These are phyloP conservation scores for Trichoderma gracile DNA, from an alignment of 2,329 filamentous ascomycete genomes.

Conservation along the genomic window DNA sequence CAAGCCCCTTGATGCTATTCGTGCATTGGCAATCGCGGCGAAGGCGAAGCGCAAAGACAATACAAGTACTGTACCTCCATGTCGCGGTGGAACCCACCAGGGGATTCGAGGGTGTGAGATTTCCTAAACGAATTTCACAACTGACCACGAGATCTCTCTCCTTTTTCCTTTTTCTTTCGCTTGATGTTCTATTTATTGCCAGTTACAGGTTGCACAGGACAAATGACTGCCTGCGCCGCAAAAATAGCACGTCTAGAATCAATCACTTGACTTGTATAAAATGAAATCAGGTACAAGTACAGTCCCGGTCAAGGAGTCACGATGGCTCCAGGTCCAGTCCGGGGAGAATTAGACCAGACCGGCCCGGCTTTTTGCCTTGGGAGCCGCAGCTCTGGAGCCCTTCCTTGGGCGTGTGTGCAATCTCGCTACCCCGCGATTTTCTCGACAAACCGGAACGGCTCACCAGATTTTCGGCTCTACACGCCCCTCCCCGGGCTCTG, in stretches of 20 bases:
- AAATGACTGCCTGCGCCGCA: background rate
- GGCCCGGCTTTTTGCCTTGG: conserved; percentile 13
- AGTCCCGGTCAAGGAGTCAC: too few species aligned
- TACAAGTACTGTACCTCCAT: background rate
- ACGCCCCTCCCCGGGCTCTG: background rate
- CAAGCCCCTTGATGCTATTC: background rate
- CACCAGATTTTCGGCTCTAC: background rate
- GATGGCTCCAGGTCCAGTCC: background rate
- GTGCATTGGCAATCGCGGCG: background rate
- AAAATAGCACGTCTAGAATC: background rate
- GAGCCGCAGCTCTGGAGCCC: background rate
- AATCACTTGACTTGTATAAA: too few species aligned
- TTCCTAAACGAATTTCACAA: background rate
- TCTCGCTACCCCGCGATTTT: conserved; percentile 25
- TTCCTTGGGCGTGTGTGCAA: conserved; percentile 6
- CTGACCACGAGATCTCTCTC: conserved; percentile 17
- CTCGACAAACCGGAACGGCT: background rate
- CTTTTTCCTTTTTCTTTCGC: background rate
- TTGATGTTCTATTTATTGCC: background rate
- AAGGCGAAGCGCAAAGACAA: background rate
- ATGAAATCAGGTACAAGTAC: too few species aligned
- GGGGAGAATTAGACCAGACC: background rate
- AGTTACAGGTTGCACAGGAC: background rate
- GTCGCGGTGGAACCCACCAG: background rate
- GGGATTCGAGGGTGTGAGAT: background rate